Evolutionary conservation across 2,329 filamentous ascomycete genomes (phyloP), one percentile per base, ranked within the genome.

Genomic region (Teratosphaeria viscida): DNA sequence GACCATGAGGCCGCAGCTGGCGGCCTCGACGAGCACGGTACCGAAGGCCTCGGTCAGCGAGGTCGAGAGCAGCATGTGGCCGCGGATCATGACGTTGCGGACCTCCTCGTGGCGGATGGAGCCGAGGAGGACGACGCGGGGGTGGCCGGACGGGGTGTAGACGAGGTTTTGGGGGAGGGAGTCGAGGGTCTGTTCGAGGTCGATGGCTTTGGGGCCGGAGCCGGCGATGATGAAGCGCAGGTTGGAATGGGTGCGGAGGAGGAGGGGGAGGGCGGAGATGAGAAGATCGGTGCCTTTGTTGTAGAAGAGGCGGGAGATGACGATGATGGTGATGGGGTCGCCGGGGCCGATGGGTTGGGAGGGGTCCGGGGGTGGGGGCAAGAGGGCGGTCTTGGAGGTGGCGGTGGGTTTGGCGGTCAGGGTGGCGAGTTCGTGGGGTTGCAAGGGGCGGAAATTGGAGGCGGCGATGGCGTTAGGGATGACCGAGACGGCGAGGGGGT

Each of bases 391-490:
- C 59, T 68, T 71, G 57, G 65, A 63, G 64, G 62, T 14, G 57
- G 58, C n/a, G 7, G 10, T 55, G 27, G 12, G 55, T 23, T 56
- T 56, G 16, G 43, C 2, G 11, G 43, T 47, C 14, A 47, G 43
- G n/a, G 43, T n/a, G 6, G 64, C 66, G 34, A 64, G 63, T 62
- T 73, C 71, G 27, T 67, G 60, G 1, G 70, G 79, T 58, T 80
- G 80, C 2, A 88, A 74, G 0, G 92, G 94, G 57, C 86, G 85
- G 70, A 99, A 99, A 75, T 96, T 95, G 69, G 96, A 92, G 11
- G 95, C 92, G 1, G 99, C 95, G 1, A 99, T 89, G 10, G 94
- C 94, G 66, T 99, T 99, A 14, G 94, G 94, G 60, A 99, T 97
- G 43, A 96, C 94, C 0, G 92, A 97, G 26, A 99, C 94, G 86